Evolutionary conservation across 2,329 filamentous ascomycete species (phyloP).

Genomic region (Daldinia sp.): DNA sequence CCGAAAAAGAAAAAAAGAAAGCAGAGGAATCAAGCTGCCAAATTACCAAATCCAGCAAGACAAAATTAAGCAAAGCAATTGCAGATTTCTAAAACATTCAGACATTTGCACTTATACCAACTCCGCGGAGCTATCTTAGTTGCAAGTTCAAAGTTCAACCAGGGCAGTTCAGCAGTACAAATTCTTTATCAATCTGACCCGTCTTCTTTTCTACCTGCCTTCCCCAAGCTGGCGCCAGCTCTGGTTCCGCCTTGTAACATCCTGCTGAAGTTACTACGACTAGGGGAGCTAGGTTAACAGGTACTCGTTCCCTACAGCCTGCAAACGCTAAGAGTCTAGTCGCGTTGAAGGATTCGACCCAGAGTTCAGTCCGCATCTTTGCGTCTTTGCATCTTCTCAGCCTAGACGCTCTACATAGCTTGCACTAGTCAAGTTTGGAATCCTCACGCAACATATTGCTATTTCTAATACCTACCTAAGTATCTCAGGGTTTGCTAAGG

Average conservation of each 20-base stretch:
- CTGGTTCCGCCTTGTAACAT: neutral
- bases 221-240: neutral
- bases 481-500: neutral
- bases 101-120: neutral
- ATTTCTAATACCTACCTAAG: neutral
- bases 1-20: slow-evolving; percentile 5
- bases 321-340: slow-evolving; percentile 27
- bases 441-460: neutral
- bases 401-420: neutral
- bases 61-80: neutral
- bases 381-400: neutral
- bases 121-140: neutral
- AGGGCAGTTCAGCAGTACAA: too few species aligned
- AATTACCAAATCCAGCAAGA: neutral
- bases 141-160: neutral
- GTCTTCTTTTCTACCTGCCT: too few species aligned
- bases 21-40: neutral
- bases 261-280: slow-evolving; percentile 5
- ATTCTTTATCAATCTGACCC: neutral
- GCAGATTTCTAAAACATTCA: neutral
- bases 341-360: neutral
- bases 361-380: neutral
- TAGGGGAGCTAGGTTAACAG: slow-evolving; percentile 7
- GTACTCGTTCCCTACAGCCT: slow-evolving; percentile 19
- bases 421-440: neutral